Base-by-base conservation (phyloP, 495 filamentous ascomycete genomes). In the Lepraria neglecta region DNA sequence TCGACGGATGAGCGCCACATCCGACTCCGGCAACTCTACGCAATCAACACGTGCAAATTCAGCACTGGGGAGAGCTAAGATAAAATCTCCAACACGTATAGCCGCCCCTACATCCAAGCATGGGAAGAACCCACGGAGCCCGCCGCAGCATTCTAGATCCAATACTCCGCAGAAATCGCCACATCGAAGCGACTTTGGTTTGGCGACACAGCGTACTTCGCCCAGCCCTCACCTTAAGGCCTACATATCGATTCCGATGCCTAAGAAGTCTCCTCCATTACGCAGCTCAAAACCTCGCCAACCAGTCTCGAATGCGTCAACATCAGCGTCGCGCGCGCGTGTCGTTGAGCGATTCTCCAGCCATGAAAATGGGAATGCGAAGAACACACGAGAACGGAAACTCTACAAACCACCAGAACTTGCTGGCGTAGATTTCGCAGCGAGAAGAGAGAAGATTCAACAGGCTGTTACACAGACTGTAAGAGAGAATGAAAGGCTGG, bases 211-310 rank as follows among this genome's bases (percentile, higher is more conserved):
- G 27, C 65, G 42, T 43, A 63, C 72, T 47, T 65, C 68, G 3
- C 78, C 71, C 59, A 80, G 76, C 58, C 77, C 79, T 27, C 80
- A 74, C 46, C 69, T 88, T 17, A 77, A 80, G 57, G 87, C 84
- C n/a, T 86, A 86, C 73, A 85, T 90, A 63, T 78, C 82, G 56
- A 78, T 80, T 19, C 82, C 85, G 12, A 77, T 74, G 35, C 80
- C 80, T 6, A 83, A 84, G 58, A 81, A 80, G 59, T 89, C 87
- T 5, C 91, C 91, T 0, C 86, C 84, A 14, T 75, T 96, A 24
- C 82, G 91, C 60, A 92, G 90, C 64, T 95, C 91, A 11, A 79
- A 89, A 45, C 88, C 89, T 21, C 79, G 91, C 33, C 86, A 89
- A 70, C 87, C 88, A 11, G 85, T 95, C 35, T 90, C 90, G 35